phyloP scores from a whole-genome alignment of 176 grass and related monocot genomes.

The Cymbopogon citratus region DNA sequence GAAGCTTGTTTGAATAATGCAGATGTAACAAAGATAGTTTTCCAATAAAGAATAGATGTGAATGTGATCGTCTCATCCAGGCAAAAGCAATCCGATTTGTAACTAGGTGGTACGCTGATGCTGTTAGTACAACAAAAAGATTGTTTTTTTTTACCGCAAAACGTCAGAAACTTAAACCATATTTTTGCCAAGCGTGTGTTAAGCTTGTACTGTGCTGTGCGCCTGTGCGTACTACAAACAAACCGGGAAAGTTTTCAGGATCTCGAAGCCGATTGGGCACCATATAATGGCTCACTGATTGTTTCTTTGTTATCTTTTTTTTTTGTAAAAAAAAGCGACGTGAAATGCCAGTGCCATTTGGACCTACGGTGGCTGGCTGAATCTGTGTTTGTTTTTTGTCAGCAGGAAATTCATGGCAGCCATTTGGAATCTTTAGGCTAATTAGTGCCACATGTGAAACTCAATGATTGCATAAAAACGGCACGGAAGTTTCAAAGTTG shows the following conservation, averaged over 20 bases:
- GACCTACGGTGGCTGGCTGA: background rate
- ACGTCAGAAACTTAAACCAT: background rate
- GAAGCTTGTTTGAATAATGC: background rate
- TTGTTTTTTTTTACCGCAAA: background rate
- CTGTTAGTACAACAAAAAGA: background rate
- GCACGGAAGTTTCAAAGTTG: background rate
- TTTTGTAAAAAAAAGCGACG: background rate
- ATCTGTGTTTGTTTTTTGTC: background rate
- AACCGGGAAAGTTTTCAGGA: background rate
- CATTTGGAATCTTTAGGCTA: conserved; percentile 21
- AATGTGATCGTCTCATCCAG: too few relatives aligned
- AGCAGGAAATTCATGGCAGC: background rate
- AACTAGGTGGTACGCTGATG: background rate
- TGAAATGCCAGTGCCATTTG: background rate
- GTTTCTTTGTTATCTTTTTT: background rate
- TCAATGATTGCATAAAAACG: conserved; percentile 22
- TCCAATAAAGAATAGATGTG: background rate
- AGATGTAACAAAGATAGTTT: background rate
- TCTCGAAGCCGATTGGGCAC: background rate
- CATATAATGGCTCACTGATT: too few relatives aligned
- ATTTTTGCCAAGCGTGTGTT: background rate
- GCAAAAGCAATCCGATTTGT: too few relatives aligned
- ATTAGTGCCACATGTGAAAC: conserved; percentile 37
- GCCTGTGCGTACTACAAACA: background rate
- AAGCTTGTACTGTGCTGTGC: background rate